Conservation (phyloP, 108 stramenopile species). For the Nitzschia palea region DNA sequence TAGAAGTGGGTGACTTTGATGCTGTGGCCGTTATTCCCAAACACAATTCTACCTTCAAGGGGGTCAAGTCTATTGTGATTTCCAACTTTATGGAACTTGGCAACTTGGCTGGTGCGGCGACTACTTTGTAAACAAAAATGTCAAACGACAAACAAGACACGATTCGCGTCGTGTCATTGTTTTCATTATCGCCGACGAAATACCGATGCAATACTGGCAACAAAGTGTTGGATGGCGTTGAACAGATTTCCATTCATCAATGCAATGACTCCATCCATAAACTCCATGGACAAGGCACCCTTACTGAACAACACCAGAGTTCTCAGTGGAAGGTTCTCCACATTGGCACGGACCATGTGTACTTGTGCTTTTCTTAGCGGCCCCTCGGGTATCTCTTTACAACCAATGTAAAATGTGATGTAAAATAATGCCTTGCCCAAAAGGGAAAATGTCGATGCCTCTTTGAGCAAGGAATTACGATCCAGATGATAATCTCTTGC, state of each 20-base stretch:
- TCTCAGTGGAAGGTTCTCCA: constrained; percentile 45
- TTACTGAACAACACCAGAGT: constrained; percentile 38
- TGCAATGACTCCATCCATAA: constrained; percentile 42
- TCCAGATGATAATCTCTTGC: neutral
- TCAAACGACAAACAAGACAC: too few species aligned
- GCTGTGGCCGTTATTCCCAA: constrained; percentile 63
- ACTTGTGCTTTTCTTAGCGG: constrained; percentile 16
- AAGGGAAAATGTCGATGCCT: constrained; percentile 1
- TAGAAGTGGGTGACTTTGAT: constrained; percentile 58
- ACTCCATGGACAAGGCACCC: constrained; percentile 37
- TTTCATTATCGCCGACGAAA: neutral
- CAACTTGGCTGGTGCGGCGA: constrained; percentile 46
- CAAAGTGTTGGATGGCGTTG: neutral
- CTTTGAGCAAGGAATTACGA: constrained; percentile 41
- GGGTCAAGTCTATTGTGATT: constrained; percentile 50
- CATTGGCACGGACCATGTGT: constrained; percentile 32
- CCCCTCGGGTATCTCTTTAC: constrained; percentile 18
- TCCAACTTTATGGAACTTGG: constrained; percentile 52
- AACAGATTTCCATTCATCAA: constrained; percentile 31
- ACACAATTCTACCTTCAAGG: constrained; percentile 47
- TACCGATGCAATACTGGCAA: neutral
- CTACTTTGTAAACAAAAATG: constrained; percentile 32
- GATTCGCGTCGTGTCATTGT: neutral
- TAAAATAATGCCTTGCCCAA: constrained; percentile 11
- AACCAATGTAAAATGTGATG: constrained; percentile 9